Evolutionary conservation across 495 filamentous ascomycete genomes (phyloP).

Genomic region (Aspergillus sparsus): DNA sequence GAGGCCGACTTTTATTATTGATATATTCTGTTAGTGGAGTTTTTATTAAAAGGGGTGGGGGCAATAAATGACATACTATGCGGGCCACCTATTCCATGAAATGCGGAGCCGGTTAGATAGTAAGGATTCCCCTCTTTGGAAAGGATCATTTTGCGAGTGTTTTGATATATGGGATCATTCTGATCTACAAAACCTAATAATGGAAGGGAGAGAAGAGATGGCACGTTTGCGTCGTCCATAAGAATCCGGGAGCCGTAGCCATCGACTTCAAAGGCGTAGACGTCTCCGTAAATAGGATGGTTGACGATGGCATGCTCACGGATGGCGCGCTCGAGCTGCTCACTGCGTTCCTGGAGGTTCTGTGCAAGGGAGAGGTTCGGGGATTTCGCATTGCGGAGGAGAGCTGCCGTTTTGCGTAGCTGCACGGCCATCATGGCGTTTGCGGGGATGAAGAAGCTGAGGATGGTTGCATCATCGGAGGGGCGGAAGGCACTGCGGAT

Average conservation of each 20-base stretch:
- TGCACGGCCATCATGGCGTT: constrained; percentile 97
- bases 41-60: neutral
- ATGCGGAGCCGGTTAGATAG: constrained; percentile 74
- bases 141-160: constrained; percentile 91
- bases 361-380: constrained; percentile 49
- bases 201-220: constrained; percentile 84
- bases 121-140: constrained; percentile 82
- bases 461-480: constrained; percentile 95
- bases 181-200: constrained; percentile 76
- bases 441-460: constrained; percentile 93
- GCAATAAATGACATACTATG: constrained; percentile 43
- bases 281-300: constrained; percentile 78
- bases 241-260: constrained; percentile 88
- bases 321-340: constrained; percentile 71
- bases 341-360: constrained; percentile 63
- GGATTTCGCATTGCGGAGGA: constrained; percentile 59
- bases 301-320: constrained; percentile 88
- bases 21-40: constrained; percentile 6
- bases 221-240: constrained; percentile 98
- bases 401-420: constrained; percentile 70
- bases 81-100: constrained; percentile 86
- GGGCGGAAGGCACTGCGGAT: constrained; percentile 92
- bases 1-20: constrained; percentile 59
- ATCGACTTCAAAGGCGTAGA: constrained; percentile 97
- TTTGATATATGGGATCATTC: constrained; percentile 73